These are phyloP conservation scores for Aureobasidium sp. DNA, from an alignment of 2,329 filamentous ascomycete genomes.

Conservation along the genomic window DNA sequence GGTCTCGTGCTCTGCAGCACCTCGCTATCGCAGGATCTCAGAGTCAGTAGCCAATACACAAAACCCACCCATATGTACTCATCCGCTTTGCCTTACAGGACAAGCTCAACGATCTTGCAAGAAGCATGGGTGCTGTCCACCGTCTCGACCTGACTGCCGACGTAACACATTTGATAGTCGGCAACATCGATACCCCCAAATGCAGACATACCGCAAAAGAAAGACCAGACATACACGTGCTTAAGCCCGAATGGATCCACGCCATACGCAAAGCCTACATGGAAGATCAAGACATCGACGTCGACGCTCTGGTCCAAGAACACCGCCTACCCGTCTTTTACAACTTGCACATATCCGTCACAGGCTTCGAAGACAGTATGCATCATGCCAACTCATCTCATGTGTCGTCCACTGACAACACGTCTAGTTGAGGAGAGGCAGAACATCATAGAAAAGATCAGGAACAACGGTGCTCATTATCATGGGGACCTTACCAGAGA, in stretches of 20 bases:
- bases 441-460: slow-evolving; percentile 61
- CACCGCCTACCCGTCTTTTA: slow-evolving; percentile 59
- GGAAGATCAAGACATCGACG: slow-evolving; percentile 66
- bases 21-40: slow-evolving; percentile 3
- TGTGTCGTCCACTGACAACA: not conserved
- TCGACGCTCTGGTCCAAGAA: slow-evolving; percentile 59
- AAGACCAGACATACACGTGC: slow-evolving; percentile 75
- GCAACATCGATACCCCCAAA: slow-evolving; percentile 82
- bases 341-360: slow-evolving; percentile 59
- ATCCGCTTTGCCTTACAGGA: not conserved
- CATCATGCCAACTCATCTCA: not conserved
- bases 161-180: slow-evolving; percentile 89
- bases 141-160: slow-evolving; percentile 92
- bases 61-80: not conserved
- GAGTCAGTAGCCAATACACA: not conserved
- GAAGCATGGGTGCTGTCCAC: slow-evolving; percentile 79
- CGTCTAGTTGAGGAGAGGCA: slow-evolving; percentile 56
- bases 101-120: slow-evolving; percentile 50
- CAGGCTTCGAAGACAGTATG: slow-evolving; percentile 61
- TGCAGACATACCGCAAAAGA: slow-evolving; percentile 92
- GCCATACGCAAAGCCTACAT: slow-evolving; percentile 76
- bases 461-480: slow-evolving; percentile 70
- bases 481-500: slow-evolving; percentile 77
- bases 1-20: slow-evolving; percentile 11
- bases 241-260: slow-evolving; percentile 78